phyloP scores from a whole-genome alignment of 164 flowering plant genomes.

The Liquidambar formosana region DNA sequence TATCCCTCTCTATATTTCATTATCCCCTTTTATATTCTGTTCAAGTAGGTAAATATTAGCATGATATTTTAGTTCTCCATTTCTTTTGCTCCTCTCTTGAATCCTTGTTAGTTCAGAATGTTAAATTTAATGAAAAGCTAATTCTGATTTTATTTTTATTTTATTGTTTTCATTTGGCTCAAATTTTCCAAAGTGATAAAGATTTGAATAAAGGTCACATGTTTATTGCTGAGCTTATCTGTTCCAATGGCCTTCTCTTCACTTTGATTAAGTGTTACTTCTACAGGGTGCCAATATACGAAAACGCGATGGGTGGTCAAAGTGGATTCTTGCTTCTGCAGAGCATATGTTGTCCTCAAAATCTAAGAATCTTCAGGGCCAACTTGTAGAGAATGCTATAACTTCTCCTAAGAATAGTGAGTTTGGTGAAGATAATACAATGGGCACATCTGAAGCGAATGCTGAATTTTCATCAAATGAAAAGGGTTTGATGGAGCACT shows the following conservation, averaged over 20 bases:
- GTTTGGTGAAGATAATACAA: constrained; percentile 11
- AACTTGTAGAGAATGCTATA: constrained; percentile 18
- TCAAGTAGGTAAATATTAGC: too few species aligned
- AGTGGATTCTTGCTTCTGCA: constrained; percentile 51
- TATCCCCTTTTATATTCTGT: too few species aligned
- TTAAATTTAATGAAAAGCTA: too few species aligned
- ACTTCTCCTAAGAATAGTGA: constrained; percentile 11
- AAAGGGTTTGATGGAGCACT: constrained; percentile 14
- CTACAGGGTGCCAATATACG: constrained; percentile 72
- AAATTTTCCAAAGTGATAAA: too few species aligned
- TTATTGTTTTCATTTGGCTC: too few species aligned
- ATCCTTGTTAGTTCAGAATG: too few species aligned
- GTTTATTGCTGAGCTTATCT: not conserved
- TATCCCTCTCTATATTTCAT: too few species aligned
- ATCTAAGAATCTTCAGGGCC: constrained; percentile 21
- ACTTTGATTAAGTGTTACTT: constrained; percentile 11
- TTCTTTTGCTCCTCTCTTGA: too few species aligned
- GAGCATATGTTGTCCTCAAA: constrained; percentile 18
- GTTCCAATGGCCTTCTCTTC: not conserved
- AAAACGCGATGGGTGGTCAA: constrained; percentile 72
- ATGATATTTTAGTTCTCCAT: too few species aligned
- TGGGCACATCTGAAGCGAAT: constrained; percentile 9
- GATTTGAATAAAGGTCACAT: too few species aligned
- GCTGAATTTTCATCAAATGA: constrained; percentile 12
- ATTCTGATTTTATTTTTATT: too few species aligned